Evolutionary conservation across 164 flowering plant genomes (phyloP).

Genomic region (Nymphaea colorata): DNA sequence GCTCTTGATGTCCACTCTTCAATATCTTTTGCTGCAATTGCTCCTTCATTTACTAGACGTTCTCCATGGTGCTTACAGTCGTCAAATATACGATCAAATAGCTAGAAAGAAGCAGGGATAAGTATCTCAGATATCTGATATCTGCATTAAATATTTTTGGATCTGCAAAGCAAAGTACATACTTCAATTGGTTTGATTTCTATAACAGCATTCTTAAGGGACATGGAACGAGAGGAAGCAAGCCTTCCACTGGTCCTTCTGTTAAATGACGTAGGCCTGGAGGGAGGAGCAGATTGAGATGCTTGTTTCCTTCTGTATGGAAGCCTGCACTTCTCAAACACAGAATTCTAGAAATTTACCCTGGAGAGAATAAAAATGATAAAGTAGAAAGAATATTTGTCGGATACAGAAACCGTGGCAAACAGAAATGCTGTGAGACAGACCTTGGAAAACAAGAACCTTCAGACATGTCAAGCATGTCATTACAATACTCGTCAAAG

Average conservation of each 20-base stretch:
- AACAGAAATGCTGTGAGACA: background rate
- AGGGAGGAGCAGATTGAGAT: constrained; percentile 26
- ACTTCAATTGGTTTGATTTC: constrained; percentile 85
- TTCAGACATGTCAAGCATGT: constrained; percentile 73
- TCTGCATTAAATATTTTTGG: background rate
- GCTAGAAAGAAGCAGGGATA: constrained; percentile 16
- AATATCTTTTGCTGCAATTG: constrained; percentile 51
- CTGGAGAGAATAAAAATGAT: background rate
- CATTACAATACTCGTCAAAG: constrained; percentile 87
- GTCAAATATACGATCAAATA: constrained; percentile 42
- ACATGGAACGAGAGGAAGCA: constrained; percentile 35
- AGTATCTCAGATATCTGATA: background rate
- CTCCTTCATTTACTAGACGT: constrained; percentile 42
- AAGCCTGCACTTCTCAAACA: constrained; percentile 36
- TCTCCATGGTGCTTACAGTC: constrained; percentile 50
- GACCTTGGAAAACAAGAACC: constrained; percentile 88
- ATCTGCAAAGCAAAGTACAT: constrained; percentile 1
- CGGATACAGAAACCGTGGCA: background rate
- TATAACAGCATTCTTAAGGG: constrained; percentile 32
- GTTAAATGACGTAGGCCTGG: constrained; percentile 39
- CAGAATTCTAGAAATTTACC: background rate
- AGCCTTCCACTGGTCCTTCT: constrained; percentile 8
- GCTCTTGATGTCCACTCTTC: constrained; percentile 50
- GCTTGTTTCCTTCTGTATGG: constrained; percentile 30
- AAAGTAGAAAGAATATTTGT: background rate